Evolutionary conservation across 2,329 filamentous ascomycete genomes (phyloP).

Genomic region (Metarhizium sp.): DNA sequence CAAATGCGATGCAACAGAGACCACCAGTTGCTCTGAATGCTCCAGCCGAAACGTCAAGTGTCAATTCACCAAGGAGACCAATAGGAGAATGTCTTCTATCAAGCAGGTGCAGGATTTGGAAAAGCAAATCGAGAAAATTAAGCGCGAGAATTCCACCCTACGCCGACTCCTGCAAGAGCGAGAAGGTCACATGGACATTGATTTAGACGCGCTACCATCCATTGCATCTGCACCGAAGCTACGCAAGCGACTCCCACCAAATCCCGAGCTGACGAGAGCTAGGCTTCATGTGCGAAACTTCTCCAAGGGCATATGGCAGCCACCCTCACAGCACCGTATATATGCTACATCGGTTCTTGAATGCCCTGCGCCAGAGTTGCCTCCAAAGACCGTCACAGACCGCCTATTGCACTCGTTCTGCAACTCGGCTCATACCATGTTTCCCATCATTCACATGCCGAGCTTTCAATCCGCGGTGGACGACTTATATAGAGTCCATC

Average conservation of each 20-base stretch:
- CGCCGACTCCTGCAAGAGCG: slow-evolving; percentile 51
- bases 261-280: slow-evolving; percentile 62
- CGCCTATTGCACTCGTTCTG: slow-evolving; percentile 69
- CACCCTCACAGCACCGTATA: slow-evolving; percentile 58
- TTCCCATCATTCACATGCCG: slow-evolving; percentile 84
- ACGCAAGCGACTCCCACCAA: slow-evolving; percentile 48
- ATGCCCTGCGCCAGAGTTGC: slow-evolving; percentile 53
- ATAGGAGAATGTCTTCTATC: slow-evolving; percentile 96
- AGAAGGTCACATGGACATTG: slow-evolving; percentile 40
- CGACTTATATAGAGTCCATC: slow-evolving; percentile 59
- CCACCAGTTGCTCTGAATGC: slow-evolving; percentile 92
- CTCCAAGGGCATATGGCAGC: slow-evolving; percentile 71
- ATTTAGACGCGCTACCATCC: slow-evolving; percentile 48
- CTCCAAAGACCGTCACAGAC: slow-evolving; percentile 60
- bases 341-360: slow-evolving; percentile 39
- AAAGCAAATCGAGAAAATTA: slow-evolving; percentile 74
- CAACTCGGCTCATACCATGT: slow-evolving; percentile 64
- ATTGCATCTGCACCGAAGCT: slow-evolving; percentile 57
- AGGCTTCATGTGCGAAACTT: slow-evolving; percentile 63
- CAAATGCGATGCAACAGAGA: slow-evolving; percentile 94
- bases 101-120: slow-evolving; percentile 98
- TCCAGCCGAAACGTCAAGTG: slow-evolving; percentile 94
- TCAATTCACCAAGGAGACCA: slow-evolving; percentile 98
- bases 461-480: slow-evolving; percentile 71
- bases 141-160: slow-evolving; percentile 69